A percentile compares a stretch with the other conserved stretches of the same genome.
phyloP scores from a whole-genome alignment of 2,329 filamentous ascomycete species.

The Neophaeococcomyces aloes region DNA sequence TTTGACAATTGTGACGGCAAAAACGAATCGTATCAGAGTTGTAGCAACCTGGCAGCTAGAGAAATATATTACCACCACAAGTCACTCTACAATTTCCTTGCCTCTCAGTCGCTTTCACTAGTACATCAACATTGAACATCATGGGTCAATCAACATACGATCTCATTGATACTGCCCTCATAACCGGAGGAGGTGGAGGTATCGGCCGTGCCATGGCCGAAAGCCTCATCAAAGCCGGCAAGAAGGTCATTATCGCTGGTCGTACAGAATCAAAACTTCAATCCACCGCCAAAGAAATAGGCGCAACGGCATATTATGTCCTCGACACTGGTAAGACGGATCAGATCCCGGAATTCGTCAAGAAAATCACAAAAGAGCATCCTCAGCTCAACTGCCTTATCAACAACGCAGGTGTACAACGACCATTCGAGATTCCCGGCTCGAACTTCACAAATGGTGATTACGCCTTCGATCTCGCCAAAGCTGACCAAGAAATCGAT shows the following conservation, averaged over 20 bases:
- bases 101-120: too few species aligned
- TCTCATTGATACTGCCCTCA: slow-evolving; percentile 14
- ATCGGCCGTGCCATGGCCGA: slow-evolving; percentile 22
- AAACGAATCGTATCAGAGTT: too few species aligned
- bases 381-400: slow-evolving; percentile 48
- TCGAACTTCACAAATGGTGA: slow-evolving; percentile 17
- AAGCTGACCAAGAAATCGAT: slow-evolving; percentile 47
- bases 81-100: too few species aligned
- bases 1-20: too few species aligned
- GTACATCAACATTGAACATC: too few species aligned
- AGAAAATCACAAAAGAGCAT: slow-evolving; percentile 38
- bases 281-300: slow-evolving; percentile 34
- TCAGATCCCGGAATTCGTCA: slow-evolving; percentile 33
- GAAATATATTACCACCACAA: too few species aligned
- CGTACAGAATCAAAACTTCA: slow-evolving; percentile 44
- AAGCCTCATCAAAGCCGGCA: slow-evolving; percentile 18
- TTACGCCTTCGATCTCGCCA: slow-evolving; percentile 30
- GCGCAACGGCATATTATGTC: slow-evolving; percentile 41
- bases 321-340: slow-evolving; percentile 41
- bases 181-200: slow-evolving; percentile 22
- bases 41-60: too few species aligned
- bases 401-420: slow-evolving; percentile 51
- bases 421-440: slow-evolving; percentile 39
- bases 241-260: slow-evolving; percentile 22
- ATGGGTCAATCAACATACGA: slow-evolving; percentile 4